phyloP scores from a whole-genome alignment of 768 basidiomycete genomes.

The Podaxis sp. region DNA sequence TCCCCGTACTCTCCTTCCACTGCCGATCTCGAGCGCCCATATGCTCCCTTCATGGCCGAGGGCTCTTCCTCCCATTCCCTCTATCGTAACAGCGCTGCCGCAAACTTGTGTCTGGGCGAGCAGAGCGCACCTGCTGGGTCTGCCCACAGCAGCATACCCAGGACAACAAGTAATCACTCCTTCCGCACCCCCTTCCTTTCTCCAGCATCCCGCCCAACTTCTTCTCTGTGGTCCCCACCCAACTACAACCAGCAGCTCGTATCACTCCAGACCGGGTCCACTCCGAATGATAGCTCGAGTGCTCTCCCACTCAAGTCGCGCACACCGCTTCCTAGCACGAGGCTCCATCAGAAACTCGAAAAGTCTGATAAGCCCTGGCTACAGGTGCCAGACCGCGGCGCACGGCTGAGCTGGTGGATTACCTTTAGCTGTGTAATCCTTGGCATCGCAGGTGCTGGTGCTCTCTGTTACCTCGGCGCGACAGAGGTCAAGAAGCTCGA shows the following conservation, averaged over 20 bases:
- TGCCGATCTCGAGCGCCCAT: constrained; percentile 32
- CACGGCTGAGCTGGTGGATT: constrained; percentile 33
- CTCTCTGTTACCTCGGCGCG: constrained; percentile 53
- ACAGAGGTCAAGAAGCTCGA: constrained; percentile 36
- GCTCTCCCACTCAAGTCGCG: constrained; percentile 22
- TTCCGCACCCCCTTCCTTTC: constrained; percentile 71
- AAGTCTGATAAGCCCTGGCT: constrained; percentile 62
- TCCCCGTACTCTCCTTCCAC: constrained; percentile 11
- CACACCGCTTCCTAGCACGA: constrained; percentile 43
- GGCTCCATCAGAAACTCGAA: constrained; percentile 46
- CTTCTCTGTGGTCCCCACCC: constrained; percentile 60
- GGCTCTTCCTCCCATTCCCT: constrained; percentile 28
- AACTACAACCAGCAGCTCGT: constrained; percentile 26
- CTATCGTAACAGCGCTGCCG: constrained; percentile 43
- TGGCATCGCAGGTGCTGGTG: constrained; percentile 47
- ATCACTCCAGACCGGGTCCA: constrained; percentile 10
- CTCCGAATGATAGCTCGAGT: constrained; percentile 13
- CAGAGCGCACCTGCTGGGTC: background rate
- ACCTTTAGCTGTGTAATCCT: constrained; percentile 51
- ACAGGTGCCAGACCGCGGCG: constrained; percentile 29
- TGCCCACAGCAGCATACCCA: constrained; percentile 25
- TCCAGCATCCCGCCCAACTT: constrained; percentile 62
- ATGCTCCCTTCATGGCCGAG: constrained; percentile 44
- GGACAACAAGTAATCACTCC: constrained; percentile 37
- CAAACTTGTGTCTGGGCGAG: constrained; percentile 24